Evolutionary conservation across 1,139 yeast species (phyloP).

Genomic region (Kodamaea sp.): DNA sequence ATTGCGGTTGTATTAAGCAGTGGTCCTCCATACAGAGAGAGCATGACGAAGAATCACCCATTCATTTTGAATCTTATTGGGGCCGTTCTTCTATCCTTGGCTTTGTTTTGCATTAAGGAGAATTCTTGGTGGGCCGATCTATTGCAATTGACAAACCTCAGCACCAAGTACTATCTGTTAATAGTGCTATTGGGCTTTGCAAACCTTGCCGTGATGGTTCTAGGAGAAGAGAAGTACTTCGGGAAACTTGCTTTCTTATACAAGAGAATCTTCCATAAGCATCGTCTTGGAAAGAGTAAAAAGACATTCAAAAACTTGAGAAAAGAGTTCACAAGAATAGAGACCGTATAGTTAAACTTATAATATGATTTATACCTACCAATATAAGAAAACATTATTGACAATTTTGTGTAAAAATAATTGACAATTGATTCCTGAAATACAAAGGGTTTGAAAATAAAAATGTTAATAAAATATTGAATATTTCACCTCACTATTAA

Average conservation of each 20-base stretch:
- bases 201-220: constrained; percentile 52
- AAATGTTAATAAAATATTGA: no score
- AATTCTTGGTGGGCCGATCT: constrained; percentile 59
- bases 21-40: constrained; percentile 95
- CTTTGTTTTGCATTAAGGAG: constrained; percentile 51
- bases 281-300: constrained; percentile 30
- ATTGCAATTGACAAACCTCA: constrained; percentile 73
- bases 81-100: constrained; percentile 50
- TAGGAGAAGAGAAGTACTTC: constrained; percentile 44
- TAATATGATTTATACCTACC: background rate
- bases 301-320: constrained; percentile 42
- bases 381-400: no score
- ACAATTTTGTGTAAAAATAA: no score
- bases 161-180: constrained; percentile 50
- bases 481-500: no score
- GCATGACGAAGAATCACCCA: constrained; percentile 67
- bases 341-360: constrained; percentile 10
- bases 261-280: constrained; percentile 28
- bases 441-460: no score
- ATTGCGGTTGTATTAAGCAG: constrained; percentile 80
- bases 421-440: no score
- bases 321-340: constrained; percentile 20
- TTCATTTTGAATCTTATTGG: constrained; percentile 62
- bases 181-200: constrained; percentile 47
- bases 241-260: constrained; percentile 28